Base-by-base conservation (phyloP, 306 rosid genomes). In the Spatholobus suberectus region DNA sequence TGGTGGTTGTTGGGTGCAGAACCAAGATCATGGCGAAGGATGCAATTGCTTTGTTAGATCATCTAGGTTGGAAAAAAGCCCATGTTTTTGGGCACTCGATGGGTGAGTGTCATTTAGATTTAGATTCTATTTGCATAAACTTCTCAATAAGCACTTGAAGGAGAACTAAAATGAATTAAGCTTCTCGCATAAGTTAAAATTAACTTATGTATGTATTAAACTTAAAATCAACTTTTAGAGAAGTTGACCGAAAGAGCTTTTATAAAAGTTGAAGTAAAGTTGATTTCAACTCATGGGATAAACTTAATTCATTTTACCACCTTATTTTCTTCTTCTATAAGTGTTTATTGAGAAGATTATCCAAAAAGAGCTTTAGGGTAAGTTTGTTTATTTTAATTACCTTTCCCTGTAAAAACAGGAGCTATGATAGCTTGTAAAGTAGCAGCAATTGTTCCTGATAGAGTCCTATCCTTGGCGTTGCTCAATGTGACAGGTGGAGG, bases 31-130 rank as follows among this genome's bases (percentile, higher is more conserved):
- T 96, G 99, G 98, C 99, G 17, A 89, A 86, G 93, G 99, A 96
- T 77, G 97, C 97, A 14, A 84, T 92, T 84, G 90, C 95, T 57
- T 52, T 96, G 65, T 77, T 96, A 87, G 97, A 96, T 87, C 97
- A 92, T 85, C 77, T 94, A 75, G 99, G 98, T 10, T 96, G 99
- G 99, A 70, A 81, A 85, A 89, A 88, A 52, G 95, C 95, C n/a
- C 99, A 96, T 86, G 83, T 94, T 80, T 91, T 94, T 84, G 99
- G 98, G 49, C 99, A 96, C 69, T 96, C 99, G 12, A 96, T 96
- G 99, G 99, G 99, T 94, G 82, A 89, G 93, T 87, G 32, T 23
- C 21, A 35, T 6, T 6, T 32, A 13, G 37, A 61, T 34, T 63
- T 63, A 1, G 11, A 0, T 63, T 9, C 34, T 58, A 58, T 58